Evolutionary conservation across 1,284 basidiomycete species (phyloP), one percentile per base, ranked within the genome.

Genomic region (Leccinum subspadiceum): DNA sequence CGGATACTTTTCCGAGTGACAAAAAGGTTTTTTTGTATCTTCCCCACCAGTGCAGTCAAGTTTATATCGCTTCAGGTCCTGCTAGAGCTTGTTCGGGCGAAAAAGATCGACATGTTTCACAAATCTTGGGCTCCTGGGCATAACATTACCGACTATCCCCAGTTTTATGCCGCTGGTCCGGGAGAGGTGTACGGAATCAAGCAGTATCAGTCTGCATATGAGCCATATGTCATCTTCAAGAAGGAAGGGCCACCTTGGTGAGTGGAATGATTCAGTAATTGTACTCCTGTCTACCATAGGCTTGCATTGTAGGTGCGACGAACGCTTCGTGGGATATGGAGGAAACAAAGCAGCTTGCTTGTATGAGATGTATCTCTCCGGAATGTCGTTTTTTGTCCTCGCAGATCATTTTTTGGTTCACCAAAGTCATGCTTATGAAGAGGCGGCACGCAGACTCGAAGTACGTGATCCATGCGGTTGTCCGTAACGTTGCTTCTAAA

Each of bases 311-410:
- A 85, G 84, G 90, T 94, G 92, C 68, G 92, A 94, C 68, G 92
- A 93, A 69, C 83, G 92, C n/a, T 94, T 94, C 68, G 82, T 92
- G 53, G 92, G 92, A 1, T 94, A 94, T 70, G 92, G 92, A 15
- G 84, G 79, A 31, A 87, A 87, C 74, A 87, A 86, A 68, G 86
- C 85, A 1, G 84, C 84, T 7, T 87, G 86, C 66, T 71, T 87
- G 22, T 87, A 83, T 68, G 85, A 85, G 67, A 81, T 88, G 74
- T 85, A 85, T 70, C 72, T 87, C 33, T 81, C 83, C 17, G 86
- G 86, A 2, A 82, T 92, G 49, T 85, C 86, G 9, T 93, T 86
- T 73, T 91, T 87, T 70, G 90, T 94, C 37, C 81, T 94, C 17
- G 79, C 88, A 5, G 91, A 94, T 70, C 92, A 94, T 72, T 94